Percentiles rank a stretch among this genome's conserved stretches.
Conservation (phyloP, 305 asterid species). For the Coffea humblotiana region DNA sequence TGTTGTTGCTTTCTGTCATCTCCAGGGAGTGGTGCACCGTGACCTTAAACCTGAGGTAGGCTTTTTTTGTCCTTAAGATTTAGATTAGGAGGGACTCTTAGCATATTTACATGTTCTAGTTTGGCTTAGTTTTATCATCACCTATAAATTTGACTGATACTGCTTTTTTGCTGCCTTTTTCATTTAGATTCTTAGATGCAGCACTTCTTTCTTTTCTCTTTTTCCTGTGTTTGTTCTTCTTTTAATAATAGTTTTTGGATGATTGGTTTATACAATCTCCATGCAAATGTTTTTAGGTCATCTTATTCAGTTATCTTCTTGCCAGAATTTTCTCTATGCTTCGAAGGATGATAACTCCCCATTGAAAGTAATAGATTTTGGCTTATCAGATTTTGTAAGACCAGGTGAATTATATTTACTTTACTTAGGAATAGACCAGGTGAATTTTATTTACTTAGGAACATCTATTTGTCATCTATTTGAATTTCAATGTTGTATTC, state of each 20-base stretch:
- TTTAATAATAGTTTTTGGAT: neutral
- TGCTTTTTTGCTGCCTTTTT: neutral
- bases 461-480: neutral
- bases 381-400: constrained; percentile 59
- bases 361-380: constrained; percentile 70
- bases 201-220: neutral
- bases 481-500: constrained; percentile 9
- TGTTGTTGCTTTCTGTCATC: constrained; percentile 70
- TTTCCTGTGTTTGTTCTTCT: no score
- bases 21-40: constrained; percentile 85
- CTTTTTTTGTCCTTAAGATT: neutral
- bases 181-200: neutral
- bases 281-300: neutral
- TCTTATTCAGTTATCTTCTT: constrained; percentile 16
- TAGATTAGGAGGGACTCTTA: neutral
- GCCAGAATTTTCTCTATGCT: constrained; percentile 61
- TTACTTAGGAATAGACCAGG: constrained; percentile 41
- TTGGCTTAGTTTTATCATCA: neutral
- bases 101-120: neutral
- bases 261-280: constrained; percentile 4
- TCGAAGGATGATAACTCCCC: constrained; percentile 52
- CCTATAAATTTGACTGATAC: neutral
- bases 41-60: constrained; percentile 81
- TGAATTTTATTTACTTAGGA: constrained; percentile 9
- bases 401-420: constrained; percentile 41